Evolutionary conservation across 805 yeast genomes (phyloP).

Genomic region (Ogataea naganishii): DNA sequence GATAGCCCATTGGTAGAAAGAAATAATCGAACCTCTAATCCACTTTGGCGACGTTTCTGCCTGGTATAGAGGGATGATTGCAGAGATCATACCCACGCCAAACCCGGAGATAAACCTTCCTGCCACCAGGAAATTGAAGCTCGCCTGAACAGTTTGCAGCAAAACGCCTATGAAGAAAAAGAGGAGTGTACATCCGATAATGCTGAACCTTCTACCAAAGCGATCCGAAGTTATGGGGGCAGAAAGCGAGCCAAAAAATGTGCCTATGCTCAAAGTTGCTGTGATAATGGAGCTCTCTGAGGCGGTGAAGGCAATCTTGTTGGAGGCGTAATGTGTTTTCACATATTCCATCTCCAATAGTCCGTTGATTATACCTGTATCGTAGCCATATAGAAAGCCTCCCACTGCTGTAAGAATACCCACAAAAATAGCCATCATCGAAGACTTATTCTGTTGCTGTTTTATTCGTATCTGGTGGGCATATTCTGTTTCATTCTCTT

Average conservation of each 20-base stretch:
- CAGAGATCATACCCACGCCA: slow-evolving; percentile 72
- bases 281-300: slow-evolving; percentile 65
- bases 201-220: slow-evolving; percentile 61
- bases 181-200: slow-evolving; percentile 50
- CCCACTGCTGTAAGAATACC: slow-evolving; percentile 86
- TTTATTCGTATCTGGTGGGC: slow-evolving; percentile 3
- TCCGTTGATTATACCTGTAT: slow-evolving; percentile 80
- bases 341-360: slow-evolving; percentile 71
- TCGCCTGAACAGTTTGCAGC: slow-evolving; percentile 51
- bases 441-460: slow-evolving; percentile 26
- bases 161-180: slow-evolving; percentile 66
- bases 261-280: slow-evolving; percentile 74
- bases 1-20: slow-evolving; percentile 83
- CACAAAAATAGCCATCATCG: slow-evolving; percentile 59
- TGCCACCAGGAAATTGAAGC: slow-evolving; percentile 45
- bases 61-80: slow-evolving; percentile 75
- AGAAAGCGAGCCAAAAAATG: slow-evolving; percentile 56
- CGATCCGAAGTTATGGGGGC: slow-evolving; percentile 63
- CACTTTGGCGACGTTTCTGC: slow-evolving; percentile 78
- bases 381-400: slow-evolving; percentile 84
- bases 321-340: slow-evolving; percentile 41
- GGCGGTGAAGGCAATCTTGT: slow-evolving; percentile 39
- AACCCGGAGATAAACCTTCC: slow-evolving; percentile 71
- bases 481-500: background rate
- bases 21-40: slow-evolving; percentile 75